phyloP scores from a whole-genome alignment of 129 eudicot species.

The Lactuca saligna region DNA sequence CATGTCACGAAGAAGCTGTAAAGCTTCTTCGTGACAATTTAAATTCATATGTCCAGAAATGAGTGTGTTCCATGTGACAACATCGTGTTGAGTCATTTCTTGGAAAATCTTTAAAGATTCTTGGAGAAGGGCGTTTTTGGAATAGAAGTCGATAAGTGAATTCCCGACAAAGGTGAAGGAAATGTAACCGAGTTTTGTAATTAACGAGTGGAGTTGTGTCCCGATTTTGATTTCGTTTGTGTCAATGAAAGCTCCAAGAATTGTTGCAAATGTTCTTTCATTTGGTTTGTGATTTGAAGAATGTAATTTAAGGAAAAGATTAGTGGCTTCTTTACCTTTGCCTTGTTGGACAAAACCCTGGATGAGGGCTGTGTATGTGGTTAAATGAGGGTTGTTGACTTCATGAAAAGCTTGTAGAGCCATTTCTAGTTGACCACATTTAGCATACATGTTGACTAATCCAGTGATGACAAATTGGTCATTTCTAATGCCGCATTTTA shows the following conservation, averaged over 20 bases:
- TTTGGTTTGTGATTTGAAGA: conserved; percentile 47
- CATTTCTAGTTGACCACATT: conserved; percentile 50
- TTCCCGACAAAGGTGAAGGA: conserved; percentile 57
- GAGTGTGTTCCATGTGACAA: conserved; percentile 61
- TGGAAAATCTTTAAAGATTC: conserved; percentile 44
- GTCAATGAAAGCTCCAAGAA: conserved; percentile 57
- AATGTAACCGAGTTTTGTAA: conserved; percentile 51
- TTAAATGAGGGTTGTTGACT: conserved; percentile 44
- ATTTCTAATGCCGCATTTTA: conserved; percentile 47
- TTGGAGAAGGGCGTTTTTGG: conserved; percentile 36
- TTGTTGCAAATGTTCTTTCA: conserved; percentile 55
- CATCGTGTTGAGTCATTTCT: conserved; percentile 55
- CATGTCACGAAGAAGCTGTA: conserved; percentile 42
- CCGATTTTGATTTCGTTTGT: conserved; percentile 36
- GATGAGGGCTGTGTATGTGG: conserved; percentile 76
- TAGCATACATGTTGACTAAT: conserved; percentile 61
- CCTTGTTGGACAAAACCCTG: conserved; percentile 63
- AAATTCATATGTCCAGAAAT: conserved; percentile 52
- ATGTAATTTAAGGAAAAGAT: conserved; percentile 47
- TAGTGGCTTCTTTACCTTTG: conserved; percentile 39
- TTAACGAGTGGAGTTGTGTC: conserved; percentile 54
- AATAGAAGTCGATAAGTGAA: conserved; percentile 60
- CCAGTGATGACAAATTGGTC: conserved; percentile 71
- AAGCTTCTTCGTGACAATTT: conserved; percentile 42
- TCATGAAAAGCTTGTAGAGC: conserved; percentile 48